Conservation (phyloP, 192 early-diverging fungal genomes). For the Podila horticola region DNA sequence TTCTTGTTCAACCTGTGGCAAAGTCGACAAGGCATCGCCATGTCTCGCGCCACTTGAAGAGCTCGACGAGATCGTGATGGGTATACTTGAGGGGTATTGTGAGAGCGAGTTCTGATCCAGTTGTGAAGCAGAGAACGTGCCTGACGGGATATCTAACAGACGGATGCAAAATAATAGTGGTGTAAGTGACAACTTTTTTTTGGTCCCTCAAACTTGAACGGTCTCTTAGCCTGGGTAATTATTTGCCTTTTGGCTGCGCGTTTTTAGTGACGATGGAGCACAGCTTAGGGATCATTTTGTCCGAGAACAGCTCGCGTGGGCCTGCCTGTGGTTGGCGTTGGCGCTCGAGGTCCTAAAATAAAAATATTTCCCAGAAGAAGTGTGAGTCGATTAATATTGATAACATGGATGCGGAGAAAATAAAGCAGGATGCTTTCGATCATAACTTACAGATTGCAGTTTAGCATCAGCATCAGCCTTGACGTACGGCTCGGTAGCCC, state of each 20-base stretch:
- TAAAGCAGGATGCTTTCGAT: neutral
- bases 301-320: constrained; percentile 35
- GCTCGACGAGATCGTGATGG: neutral
- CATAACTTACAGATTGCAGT: constrained; percentile 17
- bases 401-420: neutral
- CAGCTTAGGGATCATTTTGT: constrained; percentile 3
- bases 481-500: constrained; percentile 26
- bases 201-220: no score
- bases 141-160: neutral
- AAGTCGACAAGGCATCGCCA: neutral
- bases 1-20: neutral
- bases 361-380: neutral
- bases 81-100: neutral
- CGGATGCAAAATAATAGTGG: no score
- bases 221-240: neutral
- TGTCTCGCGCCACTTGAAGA: neutral
- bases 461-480: constrained; percentile 17
- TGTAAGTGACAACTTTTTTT: no score
- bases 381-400: neutral
- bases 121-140: neutral
- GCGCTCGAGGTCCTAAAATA: constrained; percentile 15
- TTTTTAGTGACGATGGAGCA: constrained; percentile 27
- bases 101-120: neutral
- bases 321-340: constrained; percentile 11
- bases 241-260: constrained; percentile 11